Evolutionary conservation across 495 filamentous ascomycete species (phyloP), one percentile per base, ranked within the genome.

Genomic region (Penicillium paxilli): DNA sequence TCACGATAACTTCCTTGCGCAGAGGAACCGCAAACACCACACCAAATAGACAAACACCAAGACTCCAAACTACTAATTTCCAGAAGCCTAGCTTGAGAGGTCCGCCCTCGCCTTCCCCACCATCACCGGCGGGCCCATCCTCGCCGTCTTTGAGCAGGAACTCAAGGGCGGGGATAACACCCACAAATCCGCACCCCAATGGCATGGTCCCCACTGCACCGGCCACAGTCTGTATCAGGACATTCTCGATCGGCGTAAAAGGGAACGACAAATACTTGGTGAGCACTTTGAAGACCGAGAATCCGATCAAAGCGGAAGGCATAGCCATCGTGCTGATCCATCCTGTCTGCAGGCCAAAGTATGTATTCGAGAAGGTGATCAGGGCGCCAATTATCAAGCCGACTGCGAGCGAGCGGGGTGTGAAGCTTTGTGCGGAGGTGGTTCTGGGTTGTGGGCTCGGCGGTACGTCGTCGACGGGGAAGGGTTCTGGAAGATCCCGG

Each of bases 151-250:
- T 86, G 49, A 99, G 62, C 51, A 99, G 70, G 56, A 86, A 96
- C 58, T 96, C 87, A 77, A 99, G 76, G 2, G 95, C 95, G 12
- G 95, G 95, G 50, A 96, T 87, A 2, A 91, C 91, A 4, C 90
- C 94, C 8, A 98, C 93, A 65, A 98, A 97, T 1, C 94, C 94
- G 60, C 94, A 96, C 0, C 92, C 92, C 20, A 99, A 70, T 5
- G 95, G 95, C 94, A 98, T 98, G 4, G 93, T 96, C 0, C 94
- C 95, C 66, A 97, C 92, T 20, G 89, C 87, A 9, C 93, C 92
- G 0, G 95, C 94, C 35, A 99, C 93, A 4, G 92, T 96, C 74
- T 98, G 95, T 5, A 99, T 92, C 24, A 99, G 80, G 7, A 98
- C 95, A 68, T 99, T 99, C 72, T 99, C 95, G 23, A 97, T 90